These are phyloP conservation scores for Podospora tetraspora DNA, from an alignment of 495 filamentous ascomycete genomes.

Conservation along the genomic window DNA sequence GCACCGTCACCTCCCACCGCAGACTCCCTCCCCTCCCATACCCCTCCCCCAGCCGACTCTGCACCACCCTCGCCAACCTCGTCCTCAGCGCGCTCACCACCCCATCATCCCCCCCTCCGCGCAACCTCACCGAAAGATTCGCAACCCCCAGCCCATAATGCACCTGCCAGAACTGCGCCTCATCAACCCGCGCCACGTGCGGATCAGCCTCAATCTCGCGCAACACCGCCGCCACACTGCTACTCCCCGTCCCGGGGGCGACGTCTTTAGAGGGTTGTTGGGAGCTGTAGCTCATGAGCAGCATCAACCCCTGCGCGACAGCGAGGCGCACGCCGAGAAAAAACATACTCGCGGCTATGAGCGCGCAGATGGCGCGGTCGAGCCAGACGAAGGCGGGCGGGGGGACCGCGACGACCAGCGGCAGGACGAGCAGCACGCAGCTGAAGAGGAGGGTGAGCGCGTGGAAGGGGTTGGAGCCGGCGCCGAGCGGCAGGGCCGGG, in stretches of 20 bases:
- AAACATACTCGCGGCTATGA: slow-evolving; percentile 83
- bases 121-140: slow-evolving; percentile 74
- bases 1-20: slow-evolving; percentile 77
- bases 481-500: slow-evolving; percentile 66
- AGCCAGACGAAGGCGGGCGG: slow-evolving; percentile 64
- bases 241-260: slow-evolving; percentile 10
- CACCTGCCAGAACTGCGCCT: slow-evolving; percentile 96
- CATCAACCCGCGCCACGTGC: slow-evolving; percentile 68
- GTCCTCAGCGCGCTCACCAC: slow-evolving; percentile 64
- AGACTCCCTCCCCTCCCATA: slow-evolving; percentile 73
- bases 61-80: slow-evolving; percentile 69
- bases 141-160: slow-evolving; percentile 97
- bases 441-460: slow-evolving; percentile 87
- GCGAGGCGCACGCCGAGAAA: slow-evolving; percentile 75
- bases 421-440: slow-evolving; percentile 72
- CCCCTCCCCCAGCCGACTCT: slow-evolving; percentile 79
- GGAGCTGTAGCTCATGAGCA: slow-evolving; percentile 77
- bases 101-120: slow-evolving; percentile 52
- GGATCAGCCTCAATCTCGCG: slow-evolving; percentile 78
- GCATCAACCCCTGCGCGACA: slow-evolving; percentile 80
- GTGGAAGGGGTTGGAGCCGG: slow-evolving; percentile 69
- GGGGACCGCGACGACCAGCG: slow-evolving; percentile 60
- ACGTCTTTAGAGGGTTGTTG: slow-evolving; percentile 9
- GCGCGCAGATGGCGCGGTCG: slow-evolving; percentile 72
- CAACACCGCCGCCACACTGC: slow-evolving; percentile 67